Conservation (phyloP, 2,329 filamentous ascomycete genomes). For the Cytospora chrysosperma region DNA sequence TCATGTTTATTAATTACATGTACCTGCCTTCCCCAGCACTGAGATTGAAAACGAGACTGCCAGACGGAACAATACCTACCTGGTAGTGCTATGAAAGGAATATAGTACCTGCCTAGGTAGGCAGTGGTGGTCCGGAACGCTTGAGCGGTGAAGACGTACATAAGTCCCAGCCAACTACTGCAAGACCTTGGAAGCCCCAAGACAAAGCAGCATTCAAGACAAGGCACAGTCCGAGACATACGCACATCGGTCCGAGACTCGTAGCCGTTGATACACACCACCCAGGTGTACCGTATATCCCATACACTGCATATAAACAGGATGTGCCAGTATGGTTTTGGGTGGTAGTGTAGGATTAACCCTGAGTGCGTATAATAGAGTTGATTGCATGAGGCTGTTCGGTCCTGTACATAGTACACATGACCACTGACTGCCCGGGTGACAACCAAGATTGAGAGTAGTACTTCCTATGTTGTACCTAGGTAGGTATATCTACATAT, state of each 20-base stretch:
- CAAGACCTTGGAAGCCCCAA: not conserved
- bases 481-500: too few relatives aligned
- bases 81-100: not conserved
- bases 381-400: too few relatives aligned
- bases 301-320: too few relatives aligned
- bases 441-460: too few relatives aligned
- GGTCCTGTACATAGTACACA: too few relatives aligned
- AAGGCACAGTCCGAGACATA: not conserved
- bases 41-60: not conserved
- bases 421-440: too few relatives aligned
- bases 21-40: not conserved
- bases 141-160: constrained; percentile 9
- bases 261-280: too few relatives aligned
- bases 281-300: too few relatives aligned
- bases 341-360: constrained; percentile 4
- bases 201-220: not conserved
- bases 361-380: too few relatives aligned
- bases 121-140: too few relatives aligned
- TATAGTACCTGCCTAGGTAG: too few relatives aligned
- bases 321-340: constrained; percentile 21
- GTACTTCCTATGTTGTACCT: too few relatives aligned
- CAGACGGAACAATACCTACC: not conserved
- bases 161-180: not conserved
- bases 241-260: constrained; percentile 2
- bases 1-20: not conserved